Conservation (phyloP, 441 rosid genomes). For the Capsella rubella region DNA sequence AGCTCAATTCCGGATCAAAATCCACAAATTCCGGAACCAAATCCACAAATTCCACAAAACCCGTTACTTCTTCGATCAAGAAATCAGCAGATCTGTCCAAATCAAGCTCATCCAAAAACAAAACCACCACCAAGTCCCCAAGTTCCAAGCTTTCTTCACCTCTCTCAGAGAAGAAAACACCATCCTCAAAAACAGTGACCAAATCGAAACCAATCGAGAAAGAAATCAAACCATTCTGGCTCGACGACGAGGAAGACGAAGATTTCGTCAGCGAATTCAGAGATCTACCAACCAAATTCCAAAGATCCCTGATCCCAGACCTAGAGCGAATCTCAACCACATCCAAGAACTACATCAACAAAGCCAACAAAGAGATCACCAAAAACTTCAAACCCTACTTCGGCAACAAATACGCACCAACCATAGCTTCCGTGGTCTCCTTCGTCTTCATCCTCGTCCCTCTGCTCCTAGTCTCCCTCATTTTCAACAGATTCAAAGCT, state of each 20-base stretch:
- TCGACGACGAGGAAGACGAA: slow-evolving; percentile 64
- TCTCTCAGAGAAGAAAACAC: slow-evolving; percentile 41
- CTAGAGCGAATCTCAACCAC: slow-evolving; percentile 76
- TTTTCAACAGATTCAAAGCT: slow-evolving; percentile 79
- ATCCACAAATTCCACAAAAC: slow-evolving; percentile 51
- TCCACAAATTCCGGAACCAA: slow-evolving; percentile 54
- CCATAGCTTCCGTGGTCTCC: slow-evolving; percentile 68
- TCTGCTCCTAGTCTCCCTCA: slow-evolving; percentile 74
- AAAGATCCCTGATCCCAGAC: slow-evolving; percentile 76
- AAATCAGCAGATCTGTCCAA: slow-evolving; percentile 69
- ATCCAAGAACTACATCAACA: slow-evolving; percentile 74
- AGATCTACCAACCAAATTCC: slow-evolving; percentile 78
- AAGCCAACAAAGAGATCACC: slow-evolving; percentile 84
- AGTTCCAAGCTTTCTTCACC: slow-evolving; percentile 35
- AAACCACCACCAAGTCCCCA: slow-evolving; percentile 54
- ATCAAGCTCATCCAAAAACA: slow-evolving; percentile 59
- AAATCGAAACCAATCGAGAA: slow-evolving; percentile 43
- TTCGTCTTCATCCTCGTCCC: slow-evolving; percentile 78
- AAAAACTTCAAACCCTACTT: slow-evolving; percentile 82
- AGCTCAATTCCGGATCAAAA: slow-evolving; percentile 56
- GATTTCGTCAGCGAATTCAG: slow-evolving; percentile 76
- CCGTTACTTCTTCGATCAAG: slow-evolving; percentile 42
- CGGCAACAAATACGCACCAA: slow-evolving; percentile 78
- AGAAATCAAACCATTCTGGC: slow-evolving; percentile 64
- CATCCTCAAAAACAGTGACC: slow-evolving; percentile 32